phyloP scores from a whole-genome alignment of 129 eudicot species.

The Gnaphalium uliginosum region DNA sequence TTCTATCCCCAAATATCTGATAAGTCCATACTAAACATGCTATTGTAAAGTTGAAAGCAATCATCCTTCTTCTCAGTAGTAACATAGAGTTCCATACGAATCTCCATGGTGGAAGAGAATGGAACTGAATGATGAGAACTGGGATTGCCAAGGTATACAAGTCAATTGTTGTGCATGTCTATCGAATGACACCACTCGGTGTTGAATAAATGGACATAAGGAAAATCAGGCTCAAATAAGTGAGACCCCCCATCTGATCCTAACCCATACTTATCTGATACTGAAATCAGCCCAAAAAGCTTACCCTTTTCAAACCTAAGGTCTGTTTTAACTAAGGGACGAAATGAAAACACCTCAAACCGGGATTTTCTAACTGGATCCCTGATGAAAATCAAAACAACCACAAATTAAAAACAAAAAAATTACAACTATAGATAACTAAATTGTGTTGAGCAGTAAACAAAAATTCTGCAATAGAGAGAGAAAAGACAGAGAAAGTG shows the following conservation, averaged over 20 bases:
- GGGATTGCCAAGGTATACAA: not conserved
- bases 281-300: not conserved
- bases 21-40: too few species aligned
- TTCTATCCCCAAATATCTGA: too few species aligned
- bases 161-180: not conserved
- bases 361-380: not conserved
- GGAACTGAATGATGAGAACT: not conserved
- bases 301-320: not conserved
- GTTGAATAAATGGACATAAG: not conserved
- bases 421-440: too few species aligned
- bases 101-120: too few species aligned
- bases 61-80: too few species aligned
- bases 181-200: not conserved
- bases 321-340: not conserved
- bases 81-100: too few species aligned
- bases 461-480: not conserved
- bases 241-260: not conserved
- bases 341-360: not conserved
- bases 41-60: too few species aligned
- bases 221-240: not conserved
- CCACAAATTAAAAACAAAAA: not conserved
- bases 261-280: not conserved
- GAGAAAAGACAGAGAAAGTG: too few species aligned
- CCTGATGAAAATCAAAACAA: not conserved
- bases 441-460: too few species aligned